Evolutionary conservation across 176 grass and related monocot species (phyloP), one percentile per base, ranked within the genome.

Genomic region (Phoenix dactylifera): DNA sequence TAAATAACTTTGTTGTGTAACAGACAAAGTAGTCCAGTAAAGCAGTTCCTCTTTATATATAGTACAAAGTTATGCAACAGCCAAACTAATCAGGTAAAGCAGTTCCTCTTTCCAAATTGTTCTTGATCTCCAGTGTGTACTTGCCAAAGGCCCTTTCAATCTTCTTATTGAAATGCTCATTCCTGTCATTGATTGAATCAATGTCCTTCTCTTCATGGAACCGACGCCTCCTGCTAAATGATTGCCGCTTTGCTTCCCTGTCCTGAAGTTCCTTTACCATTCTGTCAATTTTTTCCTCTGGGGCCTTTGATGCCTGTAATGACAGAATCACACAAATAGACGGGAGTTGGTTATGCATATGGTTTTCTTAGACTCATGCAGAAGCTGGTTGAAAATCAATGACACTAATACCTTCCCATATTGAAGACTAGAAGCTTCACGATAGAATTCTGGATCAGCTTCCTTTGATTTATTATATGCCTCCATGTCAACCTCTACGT

Each of bases 141-240:
- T 98, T 98, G 30, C 93, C 87, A 35, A 98, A 98, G 15, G 87
- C 93, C 23, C 93, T 75, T 79, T 98, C 87, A 4, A 98, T 86
- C 79, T 98, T 92, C 81, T 98, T 98, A 62, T 98, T 92, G 73
- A 98, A 98, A 71, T 98, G 87, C 72, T 98, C 87, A 0, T 98
- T 98, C 76, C 93, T 67, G 54, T 98, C 93, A 0, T 98, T 98
- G 64, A 98, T 98, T 0, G 84, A 88, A 69, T 98, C 93, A 0
- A 98, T 81, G 39, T 98, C 93, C 84, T 98, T 98, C 54, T 92
- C 93, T 58, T 98, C 84, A 16, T 98, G 77, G 63, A 92, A 98
- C 63, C 85, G 91, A 55, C 93, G 84, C 55, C 93, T 91, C 76
- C 93, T 92, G 59, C 93, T 92, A 63, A 98, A 98, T 0, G 82